Base-by-base conservation (phyloP, 1,284 basidiomycete species). In the Amylostereum areolatum region DNA sequence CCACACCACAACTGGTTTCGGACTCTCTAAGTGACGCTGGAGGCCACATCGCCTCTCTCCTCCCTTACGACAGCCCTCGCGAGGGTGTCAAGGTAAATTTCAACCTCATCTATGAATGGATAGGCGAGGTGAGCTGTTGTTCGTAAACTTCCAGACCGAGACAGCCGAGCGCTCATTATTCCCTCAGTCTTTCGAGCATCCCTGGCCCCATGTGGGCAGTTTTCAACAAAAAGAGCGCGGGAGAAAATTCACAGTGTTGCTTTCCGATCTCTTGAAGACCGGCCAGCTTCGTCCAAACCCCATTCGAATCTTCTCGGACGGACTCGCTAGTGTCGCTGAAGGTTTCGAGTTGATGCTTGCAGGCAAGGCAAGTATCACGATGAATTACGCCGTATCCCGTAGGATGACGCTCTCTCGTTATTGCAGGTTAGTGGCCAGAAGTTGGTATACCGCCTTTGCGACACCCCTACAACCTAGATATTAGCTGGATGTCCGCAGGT, bases 231-330 rank as follows among this genome's bases (percentile, higher is more conserved):
- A 61, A 41, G 53, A 59, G 47, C 58, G 56, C 8, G 62, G 61
- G 28, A 57, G 59, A 11, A 48, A 56, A 36, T 61, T 60, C 29
- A 54, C 60, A 12, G 50, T 61, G 18, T 51, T 66, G 31, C 50
- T 67, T 32, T 56, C 59, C 3, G 30, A 59, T 24, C 48, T 68
- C 18, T 50, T 70, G 6, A 51, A 55, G 18, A 52, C 55, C 24
- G 52, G 57, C 24, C 50, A 54, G 35, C 30, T 70, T 12, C 58
- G 58, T 29, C 59, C 64, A 3, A 59, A 59, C 9, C 59, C 67
- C 4, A 54, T 68, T 49, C 58, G 66, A 48, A 42, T 67, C 27
- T 53, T 59, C 33, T 64, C 65, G 3, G 48, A 54, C 25, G 66
- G 66, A 2, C 57, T 68, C 6, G 61, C 57, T 7, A 61, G 61